Evolutionary conservation across 495 filamentous ascomycete genomes (phyloP).

Genomic region (Echria macrotheca): DNA sequence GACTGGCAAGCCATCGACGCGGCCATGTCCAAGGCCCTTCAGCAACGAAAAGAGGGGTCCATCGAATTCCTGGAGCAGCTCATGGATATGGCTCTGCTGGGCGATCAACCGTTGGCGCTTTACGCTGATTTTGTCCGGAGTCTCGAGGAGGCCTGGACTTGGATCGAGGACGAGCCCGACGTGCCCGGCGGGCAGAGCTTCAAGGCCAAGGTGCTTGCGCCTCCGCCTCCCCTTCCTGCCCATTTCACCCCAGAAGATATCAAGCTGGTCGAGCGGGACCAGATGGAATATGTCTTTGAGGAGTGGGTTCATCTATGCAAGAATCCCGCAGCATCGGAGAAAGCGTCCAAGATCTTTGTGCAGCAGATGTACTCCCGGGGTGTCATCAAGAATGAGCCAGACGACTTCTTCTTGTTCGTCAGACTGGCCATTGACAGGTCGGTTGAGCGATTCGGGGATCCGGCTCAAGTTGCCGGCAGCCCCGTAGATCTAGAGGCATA

Average conservation of each 20-base stretch:
- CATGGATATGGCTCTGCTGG: conserved; percentile 70
- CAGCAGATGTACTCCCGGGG: conserved; percentile 72
- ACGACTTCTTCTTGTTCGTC: conserved; percentile 73
- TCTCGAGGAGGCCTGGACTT: conserved; percentile 72
- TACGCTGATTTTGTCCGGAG: conserved; percentile 82
- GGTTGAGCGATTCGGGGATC: conserved; percentile 67
- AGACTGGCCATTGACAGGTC: conserved; percentile 76
- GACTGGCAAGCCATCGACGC: conserved; percentile 77
- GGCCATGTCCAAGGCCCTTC: conserved; percentile 64
- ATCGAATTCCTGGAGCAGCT: conserved; percentile 71
- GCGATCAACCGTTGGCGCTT: conserved; percentile 66
- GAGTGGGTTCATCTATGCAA: conserved; percentile 87
- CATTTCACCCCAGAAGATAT: conserved; percentile 18
- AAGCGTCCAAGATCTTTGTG: conserved; percentile 69
- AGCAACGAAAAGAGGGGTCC: conserved; percentile 59
- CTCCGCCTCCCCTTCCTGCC: conserved; percentile 44
- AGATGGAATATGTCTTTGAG: conserved; percentile 89
- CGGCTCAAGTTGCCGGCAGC: conserved; percentile 51
- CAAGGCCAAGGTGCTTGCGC: conserved; percentile 64
- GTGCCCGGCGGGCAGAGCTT: conserved; percentile 61
- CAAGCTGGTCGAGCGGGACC: conserved; percentile 53
- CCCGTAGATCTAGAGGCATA: conserved; percentile 70
- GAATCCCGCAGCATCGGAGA: conserved; percentile 64
- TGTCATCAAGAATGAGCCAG: conserved; percentile 61
- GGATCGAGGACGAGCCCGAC: conserved; percentile 69